A percentile compares a stretch with the other conserved stretches of the same genome.
Conservation (phyloP, 2,329 filamentous ascomycete species). For the Daldinia sp. region DNA sequence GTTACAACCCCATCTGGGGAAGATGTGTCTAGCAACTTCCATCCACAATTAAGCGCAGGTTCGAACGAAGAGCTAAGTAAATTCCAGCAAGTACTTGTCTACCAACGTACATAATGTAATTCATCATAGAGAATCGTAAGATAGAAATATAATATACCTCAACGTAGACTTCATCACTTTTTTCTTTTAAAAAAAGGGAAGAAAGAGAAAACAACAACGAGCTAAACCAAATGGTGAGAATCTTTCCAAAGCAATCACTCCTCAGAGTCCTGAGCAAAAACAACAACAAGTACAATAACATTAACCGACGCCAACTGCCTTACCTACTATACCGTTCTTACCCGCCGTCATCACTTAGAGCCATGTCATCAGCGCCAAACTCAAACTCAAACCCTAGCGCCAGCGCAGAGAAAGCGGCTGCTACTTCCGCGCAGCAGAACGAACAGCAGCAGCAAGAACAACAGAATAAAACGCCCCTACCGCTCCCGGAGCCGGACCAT, state of each 20-base stretch:
- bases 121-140: background rate
- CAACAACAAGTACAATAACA: background rate
- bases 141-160: background rate
- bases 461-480: slow-evolving; percentile 28
- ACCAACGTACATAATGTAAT: background rate
- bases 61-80: background rate
- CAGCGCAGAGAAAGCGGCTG: slow-evolving; percentile 14
- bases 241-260: slow-evolving; percentile 8
- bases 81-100: background rate
- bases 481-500: slow-evolving; percentile 42
- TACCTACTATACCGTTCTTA: slow-evolving; percentile 17
- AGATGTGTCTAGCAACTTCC: slow-evolving; percentile 36
- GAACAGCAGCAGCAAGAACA: background rate
- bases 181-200: background rate
- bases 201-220: background rate
- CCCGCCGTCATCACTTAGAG: slow-evolving; percentile 25
- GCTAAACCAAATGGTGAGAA: slow-evolving; percentile 31
- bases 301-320: slow-evolving; percentile 8
- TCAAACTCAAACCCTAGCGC: slow-evolving; percentile 10
- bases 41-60: slow-evolving; percentile 7
- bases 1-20: slow-evolving; percentile 13
- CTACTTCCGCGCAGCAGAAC: slow-evolving; percentile 7
- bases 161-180: background rate
- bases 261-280: slow-evolving; percentile 37
- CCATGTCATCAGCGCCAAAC: slow-evolving; percentile 38